phyloP scores from a whole-genome alignment of 75 land plant genomes.

The Adiantum capillusveneris region DNA sequence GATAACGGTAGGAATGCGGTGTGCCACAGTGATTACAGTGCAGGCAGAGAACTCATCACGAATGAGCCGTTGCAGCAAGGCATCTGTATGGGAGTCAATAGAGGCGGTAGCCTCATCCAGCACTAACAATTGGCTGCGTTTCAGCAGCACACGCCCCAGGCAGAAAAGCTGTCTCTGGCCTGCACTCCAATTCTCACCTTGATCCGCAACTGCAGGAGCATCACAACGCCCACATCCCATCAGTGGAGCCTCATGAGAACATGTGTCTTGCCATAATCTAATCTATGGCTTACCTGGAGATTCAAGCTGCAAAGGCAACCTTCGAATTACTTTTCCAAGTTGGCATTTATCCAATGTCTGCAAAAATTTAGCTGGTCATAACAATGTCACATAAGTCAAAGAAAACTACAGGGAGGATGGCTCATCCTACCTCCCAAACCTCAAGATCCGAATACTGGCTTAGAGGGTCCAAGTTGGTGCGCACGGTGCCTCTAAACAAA shows the following conservation, averaged over 20 bases:
- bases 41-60: constrained; percentile 61
- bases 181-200: constrained; percentile 91
- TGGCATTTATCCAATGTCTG: constrained; percentile 86
- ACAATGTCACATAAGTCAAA: not conserved
- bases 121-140: constrained; percentile 58
- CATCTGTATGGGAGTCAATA: constrained; percentile 75
- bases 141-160: constrained; percentile 72
- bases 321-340: constrained; percentile 36
- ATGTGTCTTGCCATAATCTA: no score
- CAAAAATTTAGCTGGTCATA: no score
- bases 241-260: no score
- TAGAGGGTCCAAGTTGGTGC: constrained; percentile 83
- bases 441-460: constrained; percentile 50
- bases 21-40: constrained; percentile 83
- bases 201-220: constrained; percentile 51
- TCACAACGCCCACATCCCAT: no score
- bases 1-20: constrained; percentile 80
- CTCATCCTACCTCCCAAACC: constrained; percentile 46
- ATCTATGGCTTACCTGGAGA: constrained; percentile 44
- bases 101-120: constrained; percentile 96
- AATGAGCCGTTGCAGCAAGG: constrained; percentile 59
- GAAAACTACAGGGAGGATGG: not conserved
- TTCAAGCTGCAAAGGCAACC: constrained; percentile 53
- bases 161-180: constrained; percentile 97
- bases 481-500: constrained; percentile 64